Conservation (phyloP, 768 basidiomycete species). For the Tulasnella sp. region DNA sequence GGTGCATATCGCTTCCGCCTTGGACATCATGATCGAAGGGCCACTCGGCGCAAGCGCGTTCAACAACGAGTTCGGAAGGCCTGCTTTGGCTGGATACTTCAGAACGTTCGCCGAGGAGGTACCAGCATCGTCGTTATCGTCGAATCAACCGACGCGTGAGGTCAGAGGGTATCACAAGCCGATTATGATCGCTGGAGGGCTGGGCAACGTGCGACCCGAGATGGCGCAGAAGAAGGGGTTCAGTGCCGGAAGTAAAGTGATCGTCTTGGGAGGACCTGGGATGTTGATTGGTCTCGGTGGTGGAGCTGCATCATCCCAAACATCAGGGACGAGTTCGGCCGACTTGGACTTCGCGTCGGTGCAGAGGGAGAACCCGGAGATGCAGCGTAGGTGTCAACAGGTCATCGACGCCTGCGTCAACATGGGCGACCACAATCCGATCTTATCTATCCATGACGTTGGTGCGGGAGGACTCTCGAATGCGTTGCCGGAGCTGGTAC, state of each 20-base stretch:
- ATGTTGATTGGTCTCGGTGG: slow-evolving; percentile 95
- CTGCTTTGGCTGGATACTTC: slow-evolving; percentile 87
- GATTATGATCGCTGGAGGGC: slow-evolving; percentile 98
- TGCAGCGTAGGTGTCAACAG: slow-evolving; percentile 94
- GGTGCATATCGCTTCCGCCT: slow-evolving; percentile 76
- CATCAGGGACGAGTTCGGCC: slow-evolving; percentile 78
- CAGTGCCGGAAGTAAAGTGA: slow-evolving; percentile 68
- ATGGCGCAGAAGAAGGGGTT: slow-evolving; percentile 75
- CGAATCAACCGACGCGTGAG: slow-evolving; percentile 34
- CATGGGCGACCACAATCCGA: slow-evolving; percentile 52
- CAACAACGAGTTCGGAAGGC: slow-evolving; percentile 97
- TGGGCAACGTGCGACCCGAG: slow-evolving; percentile 80
- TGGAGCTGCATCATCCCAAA: slow-evolving; percentile 90
- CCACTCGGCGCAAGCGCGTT: slow-evolving; percentile 92
- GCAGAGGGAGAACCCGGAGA: slow-evolving; percentile 95
- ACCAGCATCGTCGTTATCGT: slow-evolving; percentile 35
- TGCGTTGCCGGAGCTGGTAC: slow-evolving; percentile 92
- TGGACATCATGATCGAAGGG: slow-evolving; percentile 96
- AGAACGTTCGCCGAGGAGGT: slow-evolving; percentile 83
- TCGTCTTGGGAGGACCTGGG: slow-evolving; percentile 92
- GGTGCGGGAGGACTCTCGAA: slow-evolving; percentile 96
- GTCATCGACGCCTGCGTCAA: slow-evolving; percentile 87
- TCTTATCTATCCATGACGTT: slow-evolving; percentile 96
- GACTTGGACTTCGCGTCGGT: slow-evolving; percentile 97
- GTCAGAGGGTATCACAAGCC: slow-evolving; percentile 98